A percentile compares a stretch with the other conserved stretches of the same genome.
phyloP scores from a whole-genome alignment of 2,329 filamentous ascomycete genomes.

The Ophioceras dolichostomum region DNA sequence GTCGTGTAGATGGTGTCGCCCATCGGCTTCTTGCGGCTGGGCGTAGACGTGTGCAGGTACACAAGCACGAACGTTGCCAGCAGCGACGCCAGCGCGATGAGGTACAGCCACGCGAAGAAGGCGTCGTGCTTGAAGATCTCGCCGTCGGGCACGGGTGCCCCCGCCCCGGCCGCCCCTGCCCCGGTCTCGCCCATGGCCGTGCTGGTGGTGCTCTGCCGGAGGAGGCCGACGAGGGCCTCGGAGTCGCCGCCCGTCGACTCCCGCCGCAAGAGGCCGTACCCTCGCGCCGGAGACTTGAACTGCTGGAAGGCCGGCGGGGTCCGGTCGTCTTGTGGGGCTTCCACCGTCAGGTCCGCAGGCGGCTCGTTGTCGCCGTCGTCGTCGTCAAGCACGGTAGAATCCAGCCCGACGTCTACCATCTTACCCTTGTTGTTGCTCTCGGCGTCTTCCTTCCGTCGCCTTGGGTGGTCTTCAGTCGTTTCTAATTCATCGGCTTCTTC shows the following conservation, averaged over 20 bases:
- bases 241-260: conserved; percentile 30
- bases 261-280: conserved; percentile 12
- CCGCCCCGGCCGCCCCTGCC: conserved; percentile 14
- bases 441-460: too few species aligned
- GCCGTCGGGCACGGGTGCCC: conserved; percentile 44
- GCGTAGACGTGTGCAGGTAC: conserved; percentile 73
- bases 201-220: conserved; percentile 24
- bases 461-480: conserved; percentile 15
- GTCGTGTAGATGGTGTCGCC: conserved; percentile 94
- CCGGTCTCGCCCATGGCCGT: conserved; percentile 20
- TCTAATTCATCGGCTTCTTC: conserved; percentile 13
- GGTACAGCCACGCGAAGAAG: conserved; percentile 84
- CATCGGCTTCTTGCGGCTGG: conserved; percentile 53
- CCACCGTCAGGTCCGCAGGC: conserved; percentile 46
- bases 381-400: conserved; percentile 48
- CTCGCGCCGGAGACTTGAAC: conserved; percentile 16
- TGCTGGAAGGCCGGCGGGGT: conserved; percentile 50
- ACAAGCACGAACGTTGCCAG: conserved; percentile 83
- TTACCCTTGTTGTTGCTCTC: conserved; percentile 38
- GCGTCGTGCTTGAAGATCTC: conserved; percentile 74
- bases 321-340: conserved; percentile 32
- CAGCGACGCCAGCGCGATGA: conserved; percentile 73
- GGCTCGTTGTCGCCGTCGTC: conserved; percentile 36
- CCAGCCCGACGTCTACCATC: conserved; percentile 81
- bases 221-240: conserved; percentile 35